Evolutionary conservation across 169 alveolate genomes (phyloP), one percentile per base, ranked within the genome.

Genomic region (Babesia microti): DNA sequence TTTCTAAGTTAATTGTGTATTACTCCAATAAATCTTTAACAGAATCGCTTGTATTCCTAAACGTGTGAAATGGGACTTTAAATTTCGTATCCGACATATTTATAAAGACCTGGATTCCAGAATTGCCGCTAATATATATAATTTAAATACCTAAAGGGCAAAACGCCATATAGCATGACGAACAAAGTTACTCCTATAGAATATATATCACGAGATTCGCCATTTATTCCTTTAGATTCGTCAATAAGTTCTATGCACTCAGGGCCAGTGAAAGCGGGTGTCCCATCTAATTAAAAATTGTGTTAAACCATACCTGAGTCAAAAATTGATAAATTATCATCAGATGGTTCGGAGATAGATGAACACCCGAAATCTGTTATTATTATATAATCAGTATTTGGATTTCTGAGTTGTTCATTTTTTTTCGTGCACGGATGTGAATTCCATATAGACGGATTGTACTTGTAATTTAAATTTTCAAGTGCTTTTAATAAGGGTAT

Each of bases 301-400:
- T n/a, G n/a, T n/a, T n/a, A n/a, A n/a, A n/a, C n/a, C n/a, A n/a
- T n/a, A n/a, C n/a, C n/a, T n/a, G n/a, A n/a, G n/a, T 40, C 56
- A 30, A 47, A 59, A 3, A 53, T 41, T 1, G 41, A 41, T 4
- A 11, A 19, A 14, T 22, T 55, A 29, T 6, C 43, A 5, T 6
- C 35, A 22, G 21, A 22, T 42, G 12, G 14, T 6, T 63, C 59
- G 5, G 55, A 67, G 6, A 63, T 6, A 33, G 49, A 24, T 5
- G 75, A 42, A 6, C 51, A 67, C 12, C 75, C 75, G 22, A 63
- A 63, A 24, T 63, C 75, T 12, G 59, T 26, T 19, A 63, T 35
- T 0, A 63, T 59, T 1, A 24, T 63, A 4, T 19, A 19, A 36
- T 36, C 21, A 23, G 18, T 36, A 0, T 36, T 26, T 7, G 18